Evolutionary conservation across 2,329 filamentous ascomycete genomes (phyloP).

Genomic region (Huntiella moniliformis): DNA sequence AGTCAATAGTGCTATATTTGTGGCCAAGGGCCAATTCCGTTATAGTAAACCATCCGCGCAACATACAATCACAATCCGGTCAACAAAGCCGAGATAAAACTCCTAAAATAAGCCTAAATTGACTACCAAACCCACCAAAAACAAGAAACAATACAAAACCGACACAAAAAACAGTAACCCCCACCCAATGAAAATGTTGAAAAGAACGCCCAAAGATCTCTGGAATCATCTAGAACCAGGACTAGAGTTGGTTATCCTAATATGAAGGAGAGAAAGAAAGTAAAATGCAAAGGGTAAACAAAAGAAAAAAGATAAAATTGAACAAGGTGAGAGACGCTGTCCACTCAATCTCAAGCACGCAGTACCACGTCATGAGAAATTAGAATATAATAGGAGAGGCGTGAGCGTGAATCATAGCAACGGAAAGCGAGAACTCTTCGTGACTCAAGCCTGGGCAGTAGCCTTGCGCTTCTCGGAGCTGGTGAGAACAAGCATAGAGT

Average conservation of each 20-base stretch:
- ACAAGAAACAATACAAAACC: background rate
- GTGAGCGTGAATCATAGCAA: slow-evolving; percentile 12
- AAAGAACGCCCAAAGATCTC: background rate
- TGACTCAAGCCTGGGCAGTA: slow-evolving; percentile 11
- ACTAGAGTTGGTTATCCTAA: background rate
- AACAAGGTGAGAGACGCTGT: slow-evolving; percentile 10
- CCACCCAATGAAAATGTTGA: slow-evolving; percentile 1
- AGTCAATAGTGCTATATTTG: too few relatives aligned
- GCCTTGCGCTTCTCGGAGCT: slow-evolving; percentile 76
- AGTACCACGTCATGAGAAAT: too few relatives aligned
- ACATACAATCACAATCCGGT: background rate
- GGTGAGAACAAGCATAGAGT: slow-evolving; percentile 70
- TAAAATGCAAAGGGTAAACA: background rate
- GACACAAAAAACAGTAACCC: slow-evolving; percentile 1
- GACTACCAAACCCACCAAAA: background rate
- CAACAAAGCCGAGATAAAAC: background rate
- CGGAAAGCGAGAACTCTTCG: slow-evolving; percentile 4
- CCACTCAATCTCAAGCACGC: slow-evolving; percentile 1
- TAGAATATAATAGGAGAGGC: slow-evolving; percentile 11
- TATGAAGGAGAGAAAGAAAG: background rate
- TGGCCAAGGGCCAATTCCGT: too few relatives aligned
- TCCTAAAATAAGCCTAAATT: background rate
- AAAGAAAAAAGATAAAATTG: slow-evolving; percentile 3
- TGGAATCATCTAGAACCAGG: background rate
- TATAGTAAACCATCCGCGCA: background rate